Base-by-base conservation (phyloP, 1,284 basidiomycete genomes). In the Acaromyces ingoldii region DNA sequence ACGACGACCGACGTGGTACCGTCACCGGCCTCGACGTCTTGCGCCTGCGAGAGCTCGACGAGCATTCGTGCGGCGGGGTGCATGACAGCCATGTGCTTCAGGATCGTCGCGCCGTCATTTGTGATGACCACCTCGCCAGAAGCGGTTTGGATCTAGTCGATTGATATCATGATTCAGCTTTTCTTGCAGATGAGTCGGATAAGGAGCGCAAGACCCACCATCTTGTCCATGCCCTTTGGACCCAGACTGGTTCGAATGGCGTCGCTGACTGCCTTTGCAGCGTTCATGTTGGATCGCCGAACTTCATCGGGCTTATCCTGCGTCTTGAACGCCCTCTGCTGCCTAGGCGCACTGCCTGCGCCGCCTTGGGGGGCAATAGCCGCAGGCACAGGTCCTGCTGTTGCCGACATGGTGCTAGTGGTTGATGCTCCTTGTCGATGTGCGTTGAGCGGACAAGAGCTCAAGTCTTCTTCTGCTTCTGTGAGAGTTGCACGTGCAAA, bases 1-100 rank as follows among this genome's bases (percentile, higher is more conserved):
- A 99, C 91, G 38, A 99, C 95, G 21, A 99, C 95, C 34, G 88
- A 88, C 10, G 95, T 99, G n/a, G 95, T 99, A 22, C 95, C 95
- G 77, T 99, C 95, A 59, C 95, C 95, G 21, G 95, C 95, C 77
- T 98, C 95, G 49, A 98, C 84, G 77, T 99, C 95, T 81, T 99
- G 95, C 19, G 95, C 95, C 51, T 89, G 88, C 42, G 93, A 97
- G 26, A 99, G 82, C 80, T 99, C 95, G 58, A 98, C 95, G 29
- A 62, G 40, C 95, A 99, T 99, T 77, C 93, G 88, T 24, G 95
- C 95, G 38, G 95, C 95, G 31, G 95, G 95, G 78, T 99, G 95
- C 54, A 98, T 79, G 19, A 96, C 95, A 58, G 95, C 91, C 76
- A 98, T 92, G 72, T 91, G 96, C 78, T 91, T 90, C 55, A 99